Base-by-base conservation (phyloP, 148 eudicot species). In the Heliosperma pusillum region DNA sequence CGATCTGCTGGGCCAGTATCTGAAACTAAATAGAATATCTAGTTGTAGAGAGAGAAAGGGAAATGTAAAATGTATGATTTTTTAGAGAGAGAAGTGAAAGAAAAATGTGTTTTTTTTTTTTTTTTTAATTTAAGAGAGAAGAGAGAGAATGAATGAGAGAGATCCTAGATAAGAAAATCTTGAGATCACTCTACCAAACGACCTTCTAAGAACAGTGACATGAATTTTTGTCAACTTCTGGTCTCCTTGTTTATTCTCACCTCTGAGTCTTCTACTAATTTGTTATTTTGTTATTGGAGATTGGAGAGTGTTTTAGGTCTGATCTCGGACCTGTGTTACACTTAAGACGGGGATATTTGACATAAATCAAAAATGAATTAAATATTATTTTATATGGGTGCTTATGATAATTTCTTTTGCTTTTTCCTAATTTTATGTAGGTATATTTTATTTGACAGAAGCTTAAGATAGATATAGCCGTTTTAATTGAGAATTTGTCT, bases 121-220 rank as follows among this genome's bases (percentile, higher is more conserved):
- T 70, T 69, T 59, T 64, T 50, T 73, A 73, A 21, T 55, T 68
- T 67, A 50, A 19, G 55, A 22, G 16, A 76, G 83, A 82, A 13
- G 42, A 22, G 29, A 71, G 79, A 77, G 82, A 80, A 80, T 78
- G 86, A 81, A 74, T 72, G 79, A 67, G 88, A 84, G 98, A 87
- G 94, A 93, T 93, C 97, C 94, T 89, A 91, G 97, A 91, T 91
- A 88, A 90, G 96, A 93, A 69, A 90, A 89, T 88, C 88, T 85
- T 47, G 53, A 47, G 53, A 47, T 85, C 80, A 81, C 96, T 21
- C 85, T 86, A 93, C 89, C 92, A 91, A 88, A 91, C 89, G 94
- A 91, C 87, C 90, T 86, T 90, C 89, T 79, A 81, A 87, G 80
- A 90, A 91, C 98, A 91, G 90, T 66, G 22, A 33, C 50, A 66